Evolutionary conservation across 139 green algal genomes (phyloP).

Genomic region (Picochlorum sp.): DNA sequence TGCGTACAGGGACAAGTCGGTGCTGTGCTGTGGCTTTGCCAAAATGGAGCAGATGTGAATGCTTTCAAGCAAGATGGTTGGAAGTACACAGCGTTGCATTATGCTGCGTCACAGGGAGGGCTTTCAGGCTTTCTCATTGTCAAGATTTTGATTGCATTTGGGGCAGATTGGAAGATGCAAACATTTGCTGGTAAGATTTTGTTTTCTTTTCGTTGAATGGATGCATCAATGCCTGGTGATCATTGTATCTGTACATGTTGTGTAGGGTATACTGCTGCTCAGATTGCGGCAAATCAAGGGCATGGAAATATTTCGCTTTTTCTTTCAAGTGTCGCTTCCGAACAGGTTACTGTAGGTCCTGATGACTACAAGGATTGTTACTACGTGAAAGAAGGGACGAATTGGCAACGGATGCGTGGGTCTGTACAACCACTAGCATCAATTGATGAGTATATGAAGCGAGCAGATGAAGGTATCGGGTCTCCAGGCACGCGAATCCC

Average conservation of each 20-base stretch:
- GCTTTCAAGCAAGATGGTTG: slow-evolving; percentile 13
- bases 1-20: slow-evolving; percentile 4
- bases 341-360: neutral
- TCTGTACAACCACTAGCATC: neutral
- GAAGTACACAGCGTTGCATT: slow-evolving; percentile 11
- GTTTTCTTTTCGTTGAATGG: no score
- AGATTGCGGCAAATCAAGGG: no score
- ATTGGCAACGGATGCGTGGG: no score
- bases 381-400: neutral
- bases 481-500: slow-evolving; percentile 3
- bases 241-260: no score
- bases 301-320: no score
- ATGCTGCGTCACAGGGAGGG: slow-evolving; percentile 7
- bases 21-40: neutral
- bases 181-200: no score
- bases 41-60: slow-evolving; percentile 6
- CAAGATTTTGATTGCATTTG: neutral
- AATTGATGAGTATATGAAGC: neutral
- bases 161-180: neutral
- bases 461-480: no score
- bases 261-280: no score
- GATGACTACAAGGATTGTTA: neutral
- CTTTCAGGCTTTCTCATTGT: neutral
- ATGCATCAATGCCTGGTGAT: no score
- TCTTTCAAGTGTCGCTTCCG: neutral